Evolutionary conservation across 73 alveolate genomes (phyloP), one percentile per base, ranked within the genome.

Genomic region (Diophrys appendiculata): DNA sequence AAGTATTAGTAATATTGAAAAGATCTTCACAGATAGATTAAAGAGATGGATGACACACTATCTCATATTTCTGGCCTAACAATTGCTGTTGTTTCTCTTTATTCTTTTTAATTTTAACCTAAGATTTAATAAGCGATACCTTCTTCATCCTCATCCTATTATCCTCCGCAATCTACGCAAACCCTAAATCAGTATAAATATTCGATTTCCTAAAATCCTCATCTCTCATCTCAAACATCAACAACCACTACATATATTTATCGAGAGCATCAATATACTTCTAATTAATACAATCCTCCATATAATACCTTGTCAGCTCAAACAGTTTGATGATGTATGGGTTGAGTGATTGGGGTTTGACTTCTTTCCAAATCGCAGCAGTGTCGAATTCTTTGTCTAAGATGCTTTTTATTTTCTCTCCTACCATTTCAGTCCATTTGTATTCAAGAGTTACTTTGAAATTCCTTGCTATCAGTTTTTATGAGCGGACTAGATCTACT

Each of bases 271-370:
- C 80, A 52, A 65, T 52, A 34, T 76, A 67, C 75, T 43, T 43
- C 18, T 43, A 11, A 43, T 43, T 43, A 18, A 43, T 43, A 43
- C 60, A 43, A 18, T 43, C 60, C 18, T 43, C 60, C 81, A 73
- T 68, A 54, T 69, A 80, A 11, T 78, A 76, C 43, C 93, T 31
- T 34, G 79, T 65, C 8, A 80, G 73, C 64, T 86, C 93, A 65
- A 86, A 68, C 24, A 86, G 52, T 52, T 86, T 86, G 23, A 86
- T 53, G 55, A 86, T 75, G 76, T 79, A 86, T 1, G 93, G 93
- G 68, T 86, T 86, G 13, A 86, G 82, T 2, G 82, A 60, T n/a
- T 65, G 65, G 31, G 65, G 79, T 2, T 73, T 81, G 73, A 86
- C 68, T 1, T 86, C 89, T 54, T 55, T 32, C 90, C 78, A 72